Evolutionary conservation across 306 rosid genomes (phyloP).

Genomic region (Cucurbita maxima): DNA sequence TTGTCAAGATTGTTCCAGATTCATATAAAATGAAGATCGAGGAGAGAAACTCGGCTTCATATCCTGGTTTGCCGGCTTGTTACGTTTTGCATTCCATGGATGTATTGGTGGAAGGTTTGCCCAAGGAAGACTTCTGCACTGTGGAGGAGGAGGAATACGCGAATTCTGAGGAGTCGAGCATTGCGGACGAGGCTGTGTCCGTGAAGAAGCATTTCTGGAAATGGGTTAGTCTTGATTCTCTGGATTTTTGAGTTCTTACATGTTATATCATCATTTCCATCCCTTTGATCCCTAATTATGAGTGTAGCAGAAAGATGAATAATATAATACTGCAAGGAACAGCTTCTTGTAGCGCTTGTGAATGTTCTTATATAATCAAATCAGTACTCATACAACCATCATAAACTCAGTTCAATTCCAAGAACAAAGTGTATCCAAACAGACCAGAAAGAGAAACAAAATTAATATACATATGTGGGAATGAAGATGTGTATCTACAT

Average conservation of each 20-base stretch:
- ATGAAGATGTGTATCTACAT: slow-evolving; percentile 8
- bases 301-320: neutral
- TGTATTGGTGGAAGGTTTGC: slow-evolving; percentile 61
- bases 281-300: neutral
- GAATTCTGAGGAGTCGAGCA: slow-evolving; percentile 16
- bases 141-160: slow-evolving; percentile 55
- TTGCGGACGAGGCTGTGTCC: slow-evolving; percentile 47
- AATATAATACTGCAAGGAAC: slow-evolving; percentile 14
- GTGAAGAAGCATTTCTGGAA: slow-evolving; percentile 89
- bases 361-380: too few species aligned
- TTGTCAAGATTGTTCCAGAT: slow-evolving; percentile 45
- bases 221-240: slow-evolving; percentile 64
- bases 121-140: slow-evolving; percentile 69
- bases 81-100: slow-evolving; percentile 63
- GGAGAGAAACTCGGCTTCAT: slow-evolving; percentile 66
- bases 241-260: slow-evolving; percentile 16
- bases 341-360: slow-evolving; percentile 51
- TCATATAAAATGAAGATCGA: slow-evolving; percentile 63
- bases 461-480: neutral
- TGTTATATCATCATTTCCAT: neutral
- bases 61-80: slow-evolving; percentile 88
- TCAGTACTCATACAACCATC: too few species aligned
- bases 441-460: neutral
- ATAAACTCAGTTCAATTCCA: neutral
- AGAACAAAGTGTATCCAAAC: neutral